Evolutionary conservation across 768 basidiomycete genomes (phyloP), one percentile per base, ranked within the genome.

Genomic region (Lactarius pseudohatsudake): DNA sequence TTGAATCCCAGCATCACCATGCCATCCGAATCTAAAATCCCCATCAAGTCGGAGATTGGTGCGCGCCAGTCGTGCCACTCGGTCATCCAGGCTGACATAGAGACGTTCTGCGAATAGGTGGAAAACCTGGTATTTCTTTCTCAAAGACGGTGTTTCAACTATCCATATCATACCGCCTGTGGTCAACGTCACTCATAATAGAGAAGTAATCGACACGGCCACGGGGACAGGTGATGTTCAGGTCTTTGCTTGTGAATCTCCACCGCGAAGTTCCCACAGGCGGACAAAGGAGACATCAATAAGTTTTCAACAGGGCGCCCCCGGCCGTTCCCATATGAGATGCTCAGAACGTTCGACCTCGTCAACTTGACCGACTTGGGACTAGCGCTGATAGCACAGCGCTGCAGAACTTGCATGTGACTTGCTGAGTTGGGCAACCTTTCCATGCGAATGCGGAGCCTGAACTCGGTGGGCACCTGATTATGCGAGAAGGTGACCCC

Each of bases 321-420:
- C 56, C 16, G 28, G 16, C 45, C 45, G 4, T 62, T 66, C 28
- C 22, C 59, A 3, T n/a, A 65, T 11, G 59, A 50, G 9, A 43
- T 66, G 7, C 32, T 32, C 32, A 8, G 32, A 32, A 66, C 56
- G 1, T 66, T 62, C 16, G 55, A 61, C 1, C 60, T 61, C 7
- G n/a, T 62, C 56, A 61, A 66, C 30, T 9, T 57, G 22, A 32
- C 11, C 7, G 28, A 22, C 18, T 15, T 62, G 16, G 32, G 38
- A 38, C 10, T 38, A 11, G 55, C 55, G 15, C 56, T 41, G 20
- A 66, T 60, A 2, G n/a, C 11, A 15, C 18, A 61, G 45, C 65
- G 26, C 26, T 66, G 8, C 34, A 50, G 34, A 66, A 58, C 3
- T 3, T 62, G n/a, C 4, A 18, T 15, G 22, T 15, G 4, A 22